Base-by-base conservation (phyloP, 805 yeast genomes). In the Candida mattraensis region DNA sequence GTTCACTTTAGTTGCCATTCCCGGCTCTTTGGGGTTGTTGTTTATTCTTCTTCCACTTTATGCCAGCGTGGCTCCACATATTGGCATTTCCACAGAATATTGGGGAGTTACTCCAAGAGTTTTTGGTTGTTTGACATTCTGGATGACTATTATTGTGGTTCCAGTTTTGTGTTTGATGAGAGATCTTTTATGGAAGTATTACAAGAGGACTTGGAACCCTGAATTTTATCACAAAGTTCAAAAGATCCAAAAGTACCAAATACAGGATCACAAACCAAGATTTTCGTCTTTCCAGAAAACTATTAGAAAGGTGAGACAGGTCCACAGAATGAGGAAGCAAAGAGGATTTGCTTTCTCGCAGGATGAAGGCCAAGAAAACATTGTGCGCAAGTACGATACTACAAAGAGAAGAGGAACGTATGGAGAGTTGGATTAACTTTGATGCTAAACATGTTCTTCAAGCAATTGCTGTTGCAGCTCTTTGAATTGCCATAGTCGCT, bases 301-400 rank as follows among this genome's bases (percentile, higher is more conserved):
- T 5, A 93, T 93, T 38, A 75, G 98, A 56, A 93, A 88, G 57
- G 98, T 93, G 16, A 82, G 99, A 63, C 99, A 94, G 63, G 98
- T 93, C 24, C 96, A 91, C 61, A 76, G 99, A 61, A 91, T 93
- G 86, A 85, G 94, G 59, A 93, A 93, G 56, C 99, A 93, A 64
- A 80, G 98, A 64, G 99, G 99, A 5, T 93, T 87, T 70, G 99
- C 99, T 2, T 93, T 93, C 54, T 88, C 97, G 5, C 98, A 93
- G 61, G 88, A 85, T 30, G 96, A 86, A 58, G 95, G 95, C 23
- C 96, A 89, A 64, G 96, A 88, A 48, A 80, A 81, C 55, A 76
- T 93, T 42, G 83, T 93, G 31, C 76, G 98, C 53, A 87, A 94
- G 69, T 93, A 93, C 54, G 99, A 93, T 61, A 91, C 98, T 3